Percentiles rank a stretch among this genome's conserved stretches.
These are phyloP conservation scores for Brassica balearica DNA, from an alignment of 441 rosid species.

Conservation along the genomic window DNA sequence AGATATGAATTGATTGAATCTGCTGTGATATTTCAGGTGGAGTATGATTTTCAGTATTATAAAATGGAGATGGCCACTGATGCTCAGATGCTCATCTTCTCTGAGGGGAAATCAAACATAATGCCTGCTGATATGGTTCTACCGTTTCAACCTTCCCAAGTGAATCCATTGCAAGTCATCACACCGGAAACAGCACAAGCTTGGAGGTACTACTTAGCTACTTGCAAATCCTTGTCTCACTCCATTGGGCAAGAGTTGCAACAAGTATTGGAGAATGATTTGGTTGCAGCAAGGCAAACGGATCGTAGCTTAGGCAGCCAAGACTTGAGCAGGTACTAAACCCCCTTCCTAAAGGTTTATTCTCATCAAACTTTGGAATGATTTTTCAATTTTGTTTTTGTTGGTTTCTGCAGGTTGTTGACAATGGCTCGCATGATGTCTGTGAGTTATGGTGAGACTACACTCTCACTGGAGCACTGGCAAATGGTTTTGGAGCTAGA, in stretches of 20 bases:
- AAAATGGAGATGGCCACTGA: constrained; percentile 90
- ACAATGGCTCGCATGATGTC: constrained; percentile 86
- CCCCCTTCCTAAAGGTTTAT: not conserved
- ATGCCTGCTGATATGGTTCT: constrained; percentile 76
- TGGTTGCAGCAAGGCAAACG: constrained; percentile 81
- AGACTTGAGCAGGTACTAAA: constrained; percentile 79
- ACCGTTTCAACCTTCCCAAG: constrained; percentile 72
- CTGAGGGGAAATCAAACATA: constrained; percentile 88
- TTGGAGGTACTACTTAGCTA: constrained; percentile 90
- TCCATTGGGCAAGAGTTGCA: constrained; percentile 74
- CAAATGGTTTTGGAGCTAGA: constrained; percentile 88
- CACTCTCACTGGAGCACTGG: constrained; percentile 77
- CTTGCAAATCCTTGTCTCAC: constrained; percentile 73
- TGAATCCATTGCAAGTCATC: constrained; percentile 46
- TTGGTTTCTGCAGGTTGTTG: constrained; percentile 59
- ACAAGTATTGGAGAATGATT: constrained; percentile 78
- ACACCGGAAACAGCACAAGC: constrained; percentile 57
- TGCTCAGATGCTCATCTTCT: constrained; percentile 74
- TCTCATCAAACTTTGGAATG: not conserved
- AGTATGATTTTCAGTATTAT: constrained; percentile 84
- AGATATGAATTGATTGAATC: not conserved
- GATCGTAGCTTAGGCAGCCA: constrained; percentile 77
- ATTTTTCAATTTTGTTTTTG: not conserved
- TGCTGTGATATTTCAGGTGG: constrained; percentile 60
- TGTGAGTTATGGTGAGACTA: constrained; percentile 74